Base-by-base conservation (phyloP, 1,139 yeast genomes). In the Candida smagusa region DNA sequence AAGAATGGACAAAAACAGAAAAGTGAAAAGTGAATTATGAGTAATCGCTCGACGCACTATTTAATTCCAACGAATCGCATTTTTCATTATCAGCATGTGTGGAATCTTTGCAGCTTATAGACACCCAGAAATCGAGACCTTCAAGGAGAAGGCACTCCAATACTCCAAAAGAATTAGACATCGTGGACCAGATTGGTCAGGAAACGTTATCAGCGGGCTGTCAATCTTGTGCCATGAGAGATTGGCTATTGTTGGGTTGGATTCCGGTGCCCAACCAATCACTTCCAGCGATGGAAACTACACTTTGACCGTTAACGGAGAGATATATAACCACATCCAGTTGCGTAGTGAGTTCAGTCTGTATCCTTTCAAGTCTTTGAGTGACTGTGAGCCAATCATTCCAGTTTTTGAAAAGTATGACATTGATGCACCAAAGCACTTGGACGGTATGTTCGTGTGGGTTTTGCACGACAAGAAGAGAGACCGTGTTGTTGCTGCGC, bases 141-240 rank as follows among this genome's bases (percentile, higher is more conserved):
- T 87, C 76, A 92, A 90, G 68, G 77, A 83, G 42, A 82, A 81
- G 59, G 97, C 97, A 34, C 74, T 92, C 48, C 94, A 87, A 61
- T 77, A 87, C 59, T 78, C 97, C 48, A 90, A 89, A 68, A 77
- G 89, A 65, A 84, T 90, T 61, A 84, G 98, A 71, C 98, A 92
- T 68, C 84, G 98, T 68, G 98, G 98, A 54, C 98, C 98, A 50
- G 98, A 92, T 69, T 92, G 98, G 98, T 79, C 90, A 33, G 98
- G 98, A 57, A 89, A 88, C 79, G 63, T 77, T 48, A 71, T 77
- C 49, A 79, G 81, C 58, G 87, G 88, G 79, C 65, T 72, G 49
- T 87, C 97, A 38, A 82, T 84, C 47, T 68, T 92, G 53, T 81
- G 86, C 53, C 98, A 92, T 62, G 97, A 92, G 71, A 85, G 98